Evolutionary conservation across 2,329 filamentous ascomycete genomes (phyloP), one percentile per base, ranked within the genome.

Genomic region (Bretziella fagacearum): DNA sequence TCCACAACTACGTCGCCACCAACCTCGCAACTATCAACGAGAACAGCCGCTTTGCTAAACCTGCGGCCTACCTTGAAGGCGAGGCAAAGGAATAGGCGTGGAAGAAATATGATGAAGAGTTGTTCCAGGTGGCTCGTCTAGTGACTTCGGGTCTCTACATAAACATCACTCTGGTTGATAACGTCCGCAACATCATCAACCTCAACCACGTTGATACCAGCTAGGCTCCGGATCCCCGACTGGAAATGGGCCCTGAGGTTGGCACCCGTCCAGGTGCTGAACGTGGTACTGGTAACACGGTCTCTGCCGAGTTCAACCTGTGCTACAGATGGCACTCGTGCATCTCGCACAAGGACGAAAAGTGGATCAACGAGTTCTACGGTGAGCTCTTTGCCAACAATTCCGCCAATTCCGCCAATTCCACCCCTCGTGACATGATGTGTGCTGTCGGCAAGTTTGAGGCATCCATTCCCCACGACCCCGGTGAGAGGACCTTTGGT

Each of bases 21-120:
- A 81, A 89, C 51, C 66, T 95, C 15, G 82, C 82, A 0, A 65
- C 71, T n/a, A 89, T 95, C 61, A 94, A 95, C 56, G 87, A 95
- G 55, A 74, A 76, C 37, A 78, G 77, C 13, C 74, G 83, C 18
- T 95, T 94, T 62, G 73, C 70, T 0, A 78, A 76, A 51, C 84
- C 84, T 0, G 44, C 65, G 0, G 60, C 65, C 4, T 53, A 62
- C 1, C 63, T 74, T 0, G 55, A 64, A 0, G 67, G 66, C 2
- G 73, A 79, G 35, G 65, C 67, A 22, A 60, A 62, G 0, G 62
- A 60, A 0, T 63, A 62, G 0, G 70, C 69, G 0, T 81, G 75
- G 76, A 73, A 70, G 54, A 82, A 81, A 60, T 75, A 79, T 48
- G 82, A 87, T 53, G 75, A 85, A 44, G 81, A 87, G 51, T 63